Evolutionary conservation across 805 yeast genomes (phyloP), one percentile per base, ranked within the genome.

Genomic region (Zygoascus ofunaensis): DNA sequence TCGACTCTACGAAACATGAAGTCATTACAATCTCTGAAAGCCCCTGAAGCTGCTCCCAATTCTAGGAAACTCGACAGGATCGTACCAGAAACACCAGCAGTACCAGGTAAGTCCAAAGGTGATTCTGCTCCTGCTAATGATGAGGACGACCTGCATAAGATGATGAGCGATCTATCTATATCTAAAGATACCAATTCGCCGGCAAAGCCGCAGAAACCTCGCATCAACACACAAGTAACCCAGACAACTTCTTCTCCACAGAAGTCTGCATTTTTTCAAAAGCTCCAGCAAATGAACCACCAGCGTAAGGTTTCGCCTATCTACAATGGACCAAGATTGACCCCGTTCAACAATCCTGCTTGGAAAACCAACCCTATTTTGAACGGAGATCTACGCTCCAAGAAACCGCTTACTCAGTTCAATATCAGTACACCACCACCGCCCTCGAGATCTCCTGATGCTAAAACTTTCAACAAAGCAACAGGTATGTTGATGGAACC

Each of bases 401-500:
- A 26, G 7, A 7, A 26, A 12, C 30, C 30, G 7, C 10, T 26
- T 12, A 26, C 10, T 26, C 12, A 7, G 12, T 26, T 26, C 30
- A 26, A 26, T 7, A 26, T 26, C 12, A 26, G 12, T 12, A 26
- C 30, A 26, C 30, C 30, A 8, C 30, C 30, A 8, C 12, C 30
- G 7, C 10, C 30, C 12, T 12, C 7, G 10, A 26, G 30, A 26
- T 7, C 10, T 12, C 37, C 37, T 4, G 12, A 4, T 3, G 14
- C 34, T 12, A 3, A 20, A 17, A 3, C 7, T 7, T 24, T 19
- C 20, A 37, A 37, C 14, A 21, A 24, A 4, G 15, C 19, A 21
- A 21, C 41, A 15, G 41, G 34, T 24, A 10, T 26, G 4, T 46
- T 52, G 8, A n/a, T 48, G 34, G 58, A 55, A 37, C 58, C 54